Conservation (phyloP, 257 asterid species). For the Rehmannia glutinosa region DNA sequence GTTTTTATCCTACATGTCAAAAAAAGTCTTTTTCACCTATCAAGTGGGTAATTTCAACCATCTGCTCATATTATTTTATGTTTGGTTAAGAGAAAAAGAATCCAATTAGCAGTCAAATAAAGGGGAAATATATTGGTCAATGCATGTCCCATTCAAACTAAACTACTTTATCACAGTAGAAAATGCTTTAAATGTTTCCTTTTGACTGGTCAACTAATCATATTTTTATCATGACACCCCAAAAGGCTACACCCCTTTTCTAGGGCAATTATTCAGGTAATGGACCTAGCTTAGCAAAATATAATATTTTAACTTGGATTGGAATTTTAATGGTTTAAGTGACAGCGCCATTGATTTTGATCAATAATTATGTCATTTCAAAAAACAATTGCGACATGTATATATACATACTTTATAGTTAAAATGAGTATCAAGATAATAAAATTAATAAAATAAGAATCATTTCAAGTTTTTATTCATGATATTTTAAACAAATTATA, state of each 20-base stretch:
- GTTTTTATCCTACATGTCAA: no score
- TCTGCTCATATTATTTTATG: neutral
- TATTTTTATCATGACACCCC: slow-evolving; percentile 23
- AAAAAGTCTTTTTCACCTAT: no score
- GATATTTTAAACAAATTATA: no score
- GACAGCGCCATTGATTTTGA: neutral
- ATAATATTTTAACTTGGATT: neutral
- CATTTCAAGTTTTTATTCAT: no score
- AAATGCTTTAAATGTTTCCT: slow-evolving; percentile 33
- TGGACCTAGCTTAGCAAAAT: neutral
- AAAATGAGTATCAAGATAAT: no score
- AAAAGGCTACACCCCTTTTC: slow-evolving; percentile 21
- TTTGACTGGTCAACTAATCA: slow-evolving; percentile 69
- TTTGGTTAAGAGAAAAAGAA: neutral
- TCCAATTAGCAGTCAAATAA: slow-evolving; percentile 29
- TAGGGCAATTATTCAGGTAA: neutral
- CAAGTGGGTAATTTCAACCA: no score
- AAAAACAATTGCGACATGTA: no score
- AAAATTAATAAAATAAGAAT: no score
- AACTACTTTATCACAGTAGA: slow-evolving; percentile 8
- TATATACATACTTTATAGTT: no score
- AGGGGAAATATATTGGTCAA: slow-evolving; percentile 34
- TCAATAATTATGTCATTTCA: no score
- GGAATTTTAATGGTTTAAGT: neutral
- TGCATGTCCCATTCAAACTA: slow-evolving; percentile 36